phyloP scores from a whole-genome alignment of 139 green algal species.

The Chlamydomonas eustigma region DNA sequence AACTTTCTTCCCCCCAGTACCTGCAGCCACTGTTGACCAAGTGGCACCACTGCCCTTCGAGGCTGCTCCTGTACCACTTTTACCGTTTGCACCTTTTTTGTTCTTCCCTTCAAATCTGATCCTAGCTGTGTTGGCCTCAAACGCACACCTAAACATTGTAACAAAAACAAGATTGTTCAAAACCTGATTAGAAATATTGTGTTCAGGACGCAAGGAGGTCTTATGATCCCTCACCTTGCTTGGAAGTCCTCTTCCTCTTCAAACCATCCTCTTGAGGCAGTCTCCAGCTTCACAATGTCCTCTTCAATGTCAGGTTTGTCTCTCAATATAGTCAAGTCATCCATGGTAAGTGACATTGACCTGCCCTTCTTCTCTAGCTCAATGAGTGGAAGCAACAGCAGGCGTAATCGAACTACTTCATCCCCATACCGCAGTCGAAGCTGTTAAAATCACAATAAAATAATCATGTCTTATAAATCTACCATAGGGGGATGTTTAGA shows the following conservation, averaged over 20 bases:
- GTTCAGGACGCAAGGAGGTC: neutral
- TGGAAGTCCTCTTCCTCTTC: slow-evolving; percentile 15
- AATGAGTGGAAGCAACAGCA: neutral
- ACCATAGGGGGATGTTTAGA: too few relatives aligned
- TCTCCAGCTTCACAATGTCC: slow-evolving; percentile 9
- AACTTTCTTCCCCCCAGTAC: neutral
- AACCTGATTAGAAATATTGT: neutral
- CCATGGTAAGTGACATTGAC: slow-evolving; percentile 6
- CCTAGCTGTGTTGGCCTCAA: neutral
- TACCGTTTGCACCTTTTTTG: neutral
- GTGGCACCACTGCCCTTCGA: neutral
- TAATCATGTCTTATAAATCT: too few relatives aligned
- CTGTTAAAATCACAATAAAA: too few relatives aligned
- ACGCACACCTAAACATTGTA: neutral
- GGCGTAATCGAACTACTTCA: neutral
- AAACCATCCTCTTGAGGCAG: slow-evolving; percentile 5
- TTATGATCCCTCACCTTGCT: neutral
- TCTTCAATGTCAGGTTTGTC: slow-evolving; percentile 12
- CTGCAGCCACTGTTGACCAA: neutral
- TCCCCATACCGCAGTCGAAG: neutral
- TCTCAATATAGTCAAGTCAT: slow-evolving; percentile 2
- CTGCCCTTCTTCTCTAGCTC: neutral
- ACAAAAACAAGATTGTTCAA: neutral
- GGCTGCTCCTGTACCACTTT: neutral
- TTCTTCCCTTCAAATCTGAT: neutral